Percentiles rank a stretch among this genome's conserved stretches.
Conservation (phyloP, 805 yeast species). For the Ogataea chonburiensis region DNA sequence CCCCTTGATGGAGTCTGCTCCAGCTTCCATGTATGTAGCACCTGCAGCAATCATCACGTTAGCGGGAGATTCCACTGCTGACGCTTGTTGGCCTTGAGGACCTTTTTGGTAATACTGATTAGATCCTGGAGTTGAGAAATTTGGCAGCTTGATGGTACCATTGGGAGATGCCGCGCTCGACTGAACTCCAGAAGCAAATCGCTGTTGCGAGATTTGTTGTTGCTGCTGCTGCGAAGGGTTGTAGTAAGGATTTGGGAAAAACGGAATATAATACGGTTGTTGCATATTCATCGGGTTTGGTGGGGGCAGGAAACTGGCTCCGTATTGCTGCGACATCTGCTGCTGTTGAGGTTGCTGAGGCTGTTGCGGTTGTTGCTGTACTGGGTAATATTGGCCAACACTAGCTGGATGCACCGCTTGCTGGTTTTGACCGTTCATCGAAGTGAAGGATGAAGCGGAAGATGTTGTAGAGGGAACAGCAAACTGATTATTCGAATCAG, state of each 20-base stretch:
- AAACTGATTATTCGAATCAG: slow-evolving; percentile 12
- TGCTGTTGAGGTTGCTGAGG: slow-evolving; percentile 14
- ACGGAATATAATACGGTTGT: slow-evolving; percentile 27
- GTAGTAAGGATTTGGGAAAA: slow-evolving; percentile 24
- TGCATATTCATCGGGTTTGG: slow-evolving; percentile 27
- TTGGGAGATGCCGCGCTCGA: slow-evolving; percentile 12
- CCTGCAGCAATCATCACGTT: slow-evolving; percentile 5
- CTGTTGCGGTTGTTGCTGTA: slow-evolving; percentile 14
- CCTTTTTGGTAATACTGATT: slow-evolving; percentile 17
- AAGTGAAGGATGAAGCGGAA: slow-evolving; percentile 8
- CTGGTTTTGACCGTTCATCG: slow-evolving; percentile 13
- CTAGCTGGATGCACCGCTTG: slow-evolving; percentile 16
- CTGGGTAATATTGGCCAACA: slow-evolving; percentile 20
- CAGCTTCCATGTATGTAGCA: slow-evolving; percentile 13
- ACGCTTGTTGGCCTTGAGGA: slow-evolving; percentile 12
- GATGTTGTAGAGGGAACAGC: slow-evolving; percentile 11
- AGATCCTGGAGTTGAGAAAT: slow-evolving; percentile 13
- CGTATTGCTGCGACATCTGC: slow-evolving; percentile 23
- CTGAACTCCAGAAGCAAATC: slow-evolving; percentile 19
- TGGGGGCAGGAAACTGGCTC: slow-evolving; percentile 26
- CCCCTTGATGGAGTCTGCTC: slow-evolving; percentile 13
- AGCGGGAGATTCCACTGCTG: slow-evolving; percentile 5
- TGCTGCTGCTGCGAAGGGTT: slow-evolving; percentile 24
- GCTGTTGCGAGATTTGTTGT: slow-evolving; percentile 26
- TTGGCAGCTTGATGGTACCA: slow-evolving; percentile 16